Base-by-base conservation (phyloP, 2,329 filamentous ascomycete species). In the Xylaria sp. region DNA sequence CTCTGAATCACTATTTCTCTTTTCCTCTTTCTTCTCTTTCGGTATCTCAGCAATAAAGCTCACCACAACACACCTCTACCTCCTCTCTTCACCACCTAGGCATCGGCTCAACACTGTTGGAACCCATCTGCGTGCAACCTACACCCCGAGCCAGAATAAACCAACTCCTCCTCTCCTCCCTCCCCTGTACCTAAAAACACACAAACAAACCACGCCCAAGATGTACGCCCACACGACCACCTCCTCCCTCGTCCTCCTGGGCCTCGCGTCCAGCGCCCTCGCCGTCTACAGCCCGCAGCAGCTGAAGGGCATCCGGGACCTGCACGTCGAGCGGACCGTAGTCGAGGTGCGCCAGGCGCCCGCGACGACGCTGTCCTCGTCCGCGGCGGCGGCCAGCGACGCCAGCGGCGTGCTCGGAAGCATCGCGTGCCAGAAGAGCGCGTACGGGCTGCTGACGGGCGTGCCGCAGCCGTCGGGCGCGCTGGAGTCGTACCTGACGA, bases 251-350 rank as follows among this genome's bases (percentile, higher is more conserved):
- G 48, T 55, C 19, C 1, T 62, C 20, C 51, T 60, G 18, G 60
- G 61, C 17, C 59, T 65, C n/a, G 57, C 59, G 43, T 61, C 61
- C 39, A 59, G 50, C 17, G 60, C 57, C 21, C 24, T 39, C 16
- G 63, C 63, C 1, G 52, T 57, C 37, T 61, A 53, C 48, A 44
- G 38, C 39, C 61, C 63, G 1, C 7, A 48, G 17, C 56, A 51
- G 13, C 56, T 65, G 5, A 59, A 53, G 44, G 39, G 22, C 16
- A 19, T 63, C 1, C 56, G 51, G 16, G 34, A 45, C 45, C 50
- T 63, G 19, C 45, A 46, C 45, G 2, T 6, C 2, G 50, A 54
- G 16, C 52, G 24, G 43, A 43, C 50, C 18, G 50, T 59, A 1
- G 43, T 60, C 42, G 54, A 62, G 39, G 57, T 56, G 39, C 54